Evolutionary conservation across 2,329 filamentous ascomycete genomes (phyloP).

Genomic region (Colletotrichum phormii): DNA sequence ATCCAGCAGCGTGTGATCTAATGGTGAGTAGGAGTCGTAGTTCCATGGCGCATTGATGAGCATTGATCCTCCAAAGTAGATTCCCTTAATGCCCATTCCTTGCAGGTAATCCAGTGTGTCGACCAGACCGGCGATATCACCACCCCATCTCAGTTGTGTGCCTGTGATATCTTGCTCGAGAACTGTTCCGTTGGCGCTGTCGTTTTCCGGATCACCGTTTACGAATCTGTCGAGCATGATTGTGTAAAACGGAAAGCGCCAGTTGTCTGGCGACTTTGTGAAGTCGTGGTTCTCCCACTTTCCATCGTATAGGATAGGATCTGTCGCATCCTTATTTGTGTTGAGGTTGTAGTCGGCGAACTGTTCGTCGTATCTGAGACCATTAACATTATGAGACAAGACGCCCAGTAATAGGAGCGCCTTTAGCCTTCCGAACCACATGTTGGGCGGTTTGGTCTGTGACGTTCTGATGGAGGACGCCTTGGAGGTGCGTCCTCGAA

Average conservation of each 20-base stretch:
- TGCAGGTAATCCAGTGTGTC: conserved; percentile 73
- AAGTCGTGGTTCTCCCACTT: conserved; percentile 65
- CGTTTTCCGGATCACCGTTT: conserved; percentile 73
- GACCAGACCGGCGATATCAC: conserved; percentile 69
- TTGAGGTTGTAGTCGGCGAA: conserved; percentile 69
- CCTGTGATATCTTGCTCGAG: conserved; percentile 71
- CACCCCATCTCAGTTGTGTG: conserved; percentile 73
- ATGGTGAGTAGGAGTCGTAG: conserved; percentile 67
- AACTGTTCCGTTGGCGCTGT: conserved; percentile 69
- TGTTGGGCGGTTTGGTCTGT: conserved; percentile 20
- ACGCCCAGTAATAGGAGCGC: conserved; percentile 31
- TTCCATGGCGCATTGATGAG: conserved; percentile 75
- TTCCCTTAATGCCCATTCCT: conserved; percentile 72
- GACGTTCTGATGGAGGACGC: conserved; percentile 22
- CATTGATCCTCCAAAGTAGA: conserved; percentile 72
- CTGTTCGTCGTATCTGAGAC: conserved; percentile 42
- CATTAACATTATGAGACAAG: conserved; percentile 38
- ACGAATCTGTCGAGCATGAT: conserved; percentile 73
- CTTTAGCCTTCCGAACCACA: conserved; percentile 32
- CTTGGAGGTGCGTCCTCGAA: conserved; percentile 28
- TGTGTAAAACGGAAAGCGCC: conserved; percentile 75
- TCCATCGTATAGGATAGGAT: conserved; percentile 69
- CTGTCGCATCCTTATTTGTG: conserved; percentile 63
- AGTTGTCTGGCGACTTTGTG: conserved; percentile 67
- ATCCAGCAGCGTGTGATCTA: conserved; percentile 74